These are phyloP conservation scores for Suillus bovinus DNA, from an alignment of 768 basidiomycete genomes.

Conservation along the genomic window DNA sequence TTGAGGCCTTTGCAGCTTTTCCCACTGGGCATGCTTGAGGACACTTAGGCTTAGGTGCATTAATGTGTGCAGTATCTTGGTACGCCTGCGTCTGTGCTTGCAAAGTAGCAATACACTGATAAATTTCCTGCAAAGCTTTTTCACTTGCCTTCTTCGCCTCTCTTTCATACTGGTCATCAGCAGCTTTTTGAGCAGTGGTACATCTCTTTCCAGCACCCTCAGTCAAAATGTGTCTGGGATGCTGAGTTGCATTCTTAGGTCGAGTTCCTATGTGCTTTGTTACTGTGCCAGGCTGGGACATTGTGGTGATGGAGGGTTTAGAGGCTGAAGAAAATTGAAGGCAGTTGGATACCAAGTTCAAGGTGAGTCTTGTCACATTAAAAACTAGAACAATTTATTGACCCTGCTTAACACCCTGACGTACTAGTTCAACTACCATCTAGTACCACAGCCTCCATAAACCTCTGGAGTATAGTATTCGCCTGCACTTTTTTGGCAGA, in stretches of 20 bases:
- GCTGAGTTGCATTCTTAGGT: constrained; percentile 8
- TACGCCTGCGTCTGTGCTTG: constrained; percentile 7
- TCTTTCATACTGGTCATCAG: constrained; percentile 10
- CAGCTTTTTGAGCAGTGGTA: constrained; percentile 14
- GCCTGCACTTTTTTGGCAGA: no score
- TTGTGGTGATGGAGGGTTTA: not conserved
- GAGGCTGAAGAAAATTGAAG: not conserved
- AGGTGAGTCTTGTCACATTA: not conserved
- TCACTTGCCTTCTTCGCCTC: constrained; percentile 7
- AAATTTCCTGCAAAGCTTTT: not conserved
- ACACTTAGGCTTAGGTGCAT: not conserved
- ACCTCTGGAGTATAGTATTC: no score
- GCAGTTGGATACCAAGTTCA: not conserved
- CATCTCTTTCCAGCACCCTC: constrained; percentile 4
- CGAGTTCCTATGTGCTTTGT: not conserved
- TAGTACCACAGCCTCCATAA: no score
- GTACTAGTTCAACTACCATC: no score
- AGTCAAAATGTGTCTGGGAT: constrained; percentile 3
- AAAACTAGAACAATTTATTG: no score
- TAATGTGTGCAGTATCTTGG: not conserved
- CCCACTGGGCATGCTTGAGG: not conserved
- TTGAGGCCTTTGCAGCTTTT: not conserved
- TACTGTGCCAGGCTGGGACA: not conserved
- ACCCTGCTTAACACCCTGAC: no score
- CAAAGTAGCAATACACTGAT: constrained; percentile 6